Evolutionary conservation across 2,329 filamentous ascomycete species (phyloP), one percentile per base, ranked within the genome.

Genomic region (Colletotrichum tropicicola): DNA sequence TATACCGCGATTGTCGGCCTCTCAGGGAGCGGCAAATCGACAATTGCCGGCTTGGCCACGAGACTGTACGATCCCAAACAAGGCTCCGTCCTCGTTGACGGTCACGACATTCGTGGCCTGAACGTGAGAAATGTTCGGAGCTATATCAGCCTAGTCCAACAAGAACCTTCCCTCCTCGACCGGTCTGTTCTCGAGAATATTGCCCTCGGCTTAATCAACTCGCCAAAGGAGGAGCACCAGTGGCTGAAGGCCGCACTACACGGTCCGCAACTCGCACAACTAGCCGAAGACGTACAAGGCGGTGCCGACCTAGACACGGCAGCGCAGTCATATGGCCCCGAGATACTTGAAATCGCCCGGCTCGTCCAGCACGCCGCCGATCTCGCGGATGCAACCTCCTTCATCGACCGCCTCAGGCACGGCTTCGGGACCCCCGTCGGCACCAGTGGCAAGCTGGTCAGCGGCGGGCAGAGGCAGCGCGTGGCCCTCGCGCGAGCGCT

Each of bases 401-500:
- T 89, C 71, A 88, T 88, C 68, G 76, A 80, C 44, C 77, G 74
- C 2, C 81, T 87, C 3, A 83, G 89, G 49, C 75, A 84, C 41
- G 87, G 87, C 0, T 84, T 86, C 15, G 81, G 79, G 35, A 86
- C 85, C 0, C 72, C 80, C 4, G 83, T 88, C 2, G 87, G 88
- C 3, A 79, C 81, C 6, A 80, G 79, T 10, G 87, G 87, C 25
- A 82, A 81, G 35, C 79, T 87, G 6, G 78, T 89, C 30, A 87
- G 84, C 49, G 87, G 87, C 57, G 87, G 87, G 3, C 88, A 91
- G 70, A 80, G 86, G 23, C 89, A 91, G 70, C 81, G 88, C 4
- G 78, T 91, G 9, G 85, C 87, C 1, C 89, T 91, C 61, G 88
- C 88, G 1, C 81, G 88, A 19, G 86, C 85, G 41, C 87, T 91